Conservation (phyloP, 768 basidiomycete genomes). For the Podaxis mareebaensis region DNA sequence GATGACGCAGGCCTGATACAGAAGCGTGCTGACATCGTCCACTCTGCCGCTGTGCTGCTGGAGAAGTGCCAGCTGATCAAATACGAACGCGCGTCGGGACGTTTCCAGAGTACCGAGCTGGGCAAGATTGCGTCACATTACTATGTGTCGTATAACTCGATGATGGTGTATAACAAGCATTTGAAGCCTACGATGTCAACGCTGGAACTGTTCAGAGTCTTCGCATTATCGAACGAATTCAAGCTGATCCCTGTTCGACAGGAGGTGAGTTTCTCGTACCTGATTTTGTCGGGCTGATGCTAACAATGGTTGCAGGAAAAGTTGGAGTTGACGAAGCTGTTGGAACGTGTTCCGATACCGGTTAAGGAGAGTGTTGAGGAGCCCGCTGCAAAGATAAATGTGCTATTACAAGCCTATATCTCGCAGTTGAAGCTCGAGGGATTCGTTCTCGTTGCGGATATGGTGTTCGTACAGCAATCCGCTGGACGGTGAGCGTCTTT, state of each 20-base stretch:
- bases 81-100: slow-evolving; percentile 85
- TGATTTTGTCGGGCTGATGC: slow-evolving; percentile 28
- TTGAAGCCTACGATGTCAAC: slow-evolving; percentile 82
- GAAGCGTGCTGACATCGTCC: slow-evolving; percentile 91
- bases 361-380: slow-evolving; percentile 70
- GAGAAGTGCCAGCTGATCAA: slow-evolving; percentile 95
- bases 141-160: slow-evolving; percentile 93
- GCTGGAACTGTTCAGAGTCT: slow-evolving; percentile 92
- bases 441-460: slow-evolving; percentile 81
- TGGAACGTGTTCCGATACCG: slow-evolving; percentile 95
- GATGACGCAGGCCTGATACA: slow-evolving; percentile 69
- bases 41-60: slow-evolving; percentile 88
- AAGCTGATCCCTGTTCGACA: slow-evolving; percentile 48
- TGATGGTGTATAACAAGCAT: slow-evolving; percentile 97
- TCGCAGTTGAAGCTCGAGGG: slow-evolving; percentile 90
- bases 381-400: no score
- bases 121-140: slow-evolving; percentile 95
- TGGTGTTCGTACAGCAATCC: slow-evolving; percentile 97
- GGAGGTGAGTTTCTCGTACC: slow-evolving; percentile 10
- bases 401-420: slow-evolving; percentile 90
- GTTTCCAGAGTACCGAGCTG: slow-evolving; percentile 91
- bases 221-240: slow-evolving; percentile 95
- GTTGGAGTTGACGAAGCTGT: slow-evolving; percentile 82
- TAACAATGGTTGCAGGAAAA: slow-evolving; percentile 67
- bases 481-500: slow-evolving; percentile 71